phyloP scores from a whole-genome alignment of 805 yeast genomes.

The Candida insectorum region DNA sequence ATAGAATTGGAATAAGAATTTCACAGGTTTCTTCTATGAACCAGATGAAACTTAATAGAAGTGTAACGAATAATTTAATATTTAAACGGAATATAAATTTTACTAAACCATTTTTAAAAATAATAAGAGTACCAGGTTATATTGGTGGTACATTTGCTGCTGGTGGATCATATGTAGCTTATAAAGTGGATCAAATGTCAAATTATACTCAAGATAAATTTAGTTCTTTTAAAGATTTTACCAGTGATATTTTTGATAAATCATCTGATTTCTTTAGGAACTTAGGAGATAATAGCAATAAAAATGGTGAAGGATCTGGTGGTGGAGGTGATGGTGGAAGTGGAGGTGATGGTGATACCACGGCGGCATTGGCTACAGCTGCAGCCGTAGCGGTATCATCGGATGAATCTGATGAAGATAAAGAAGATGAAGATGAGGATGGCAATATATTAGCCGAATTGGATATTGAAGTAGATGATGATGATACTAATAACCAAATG shows the following conservation, averaged over 20 bases:
- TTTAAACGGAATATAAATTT: slow-evolving; percentile 31
- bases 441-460: slow-evolving; percentile 47
- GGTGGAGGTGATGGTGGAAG: slow-evolving; percentile 25
- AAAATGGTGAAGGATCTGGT: slow-evolving; percentile 7
- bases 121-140: slow-evolving; percentile 68
- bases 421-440: slow-evolving; percentile 46
- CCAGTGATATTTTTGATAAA: slow-evolving; percentile 51
- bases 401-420: slow-evolving; percentile 24
- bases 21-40: too few species aligned
- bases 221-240: slow-evolving; percentile 57
- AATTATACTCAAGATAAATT: slow-evolving; percentile 66
- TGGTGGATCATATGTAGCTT: slow-evolving; percentile 88
- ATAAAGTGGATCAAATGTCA: slow-evolving; percentile 86
- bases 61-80: slow-evolving; percentile 3
- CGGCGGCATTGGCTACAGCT: slow-evolving; percentile 48
- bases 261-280: slow-evolving; percentile 41
- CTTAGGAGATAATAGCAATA: slow-evolving; percentile 16
- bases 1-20: too few species aligned
- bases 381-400: slow-evolving; percentile 34
- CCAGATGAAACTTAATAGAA: too few species aligned
- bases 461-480: slow-evolving; percentile 45
- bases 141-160: slow-evolving; percentile 92
- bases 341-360: slow-evolving; percentile 31
- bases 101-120: slow-evolving; percentile 49
- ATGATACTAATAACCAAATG: slow-evolving; percentile 73